These are phyloP conservation scores for Acer saccharum DNA, from an alignment of 345 rosid species.

Conservation along the genomic window DNA sequence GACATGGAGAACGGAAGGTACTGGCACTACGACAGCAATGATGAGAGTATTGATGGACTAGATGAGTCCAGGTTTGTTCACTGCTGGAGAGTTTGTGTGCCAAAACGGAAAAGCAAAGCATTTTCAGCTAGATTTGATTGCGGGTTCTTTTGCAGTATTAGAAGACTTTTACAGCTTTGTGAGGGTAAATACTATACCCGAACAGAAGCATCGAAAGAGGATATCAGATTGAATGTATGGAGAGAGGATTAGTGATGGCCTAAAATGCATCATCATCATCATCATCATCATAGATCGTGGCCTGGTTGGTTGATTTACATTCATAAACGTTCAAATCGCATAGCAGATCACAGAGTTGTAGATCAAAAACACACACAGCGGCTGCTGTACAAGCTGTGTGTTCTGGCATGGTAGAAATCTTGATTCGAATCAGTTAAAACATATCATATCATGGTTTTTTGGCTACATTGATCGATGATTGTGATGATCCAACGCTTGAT, in stretches of 20 bases:
- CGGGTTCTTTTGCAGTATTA: constrained; percentile 34
- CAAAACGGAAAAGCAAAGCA: constrained; percentile 17
- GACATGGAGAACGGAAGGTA: constrained; percentile 34
- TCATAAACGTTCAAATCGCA: background rate
- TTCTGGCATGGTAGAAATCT: background rate
- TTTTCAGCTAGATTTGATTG: constrained; percentile 29
- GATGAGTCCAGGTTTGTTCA: constrained; percentile 22
- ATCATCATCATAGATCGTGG: background rate
- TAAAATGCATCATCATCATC: background rate
- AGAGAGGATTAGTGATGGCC: constrained; percentile 13
- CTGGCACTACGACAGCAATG: background rate
- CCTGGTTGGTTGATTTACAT: background rate
- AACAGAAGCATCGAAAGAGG: constrained; percentile 24
- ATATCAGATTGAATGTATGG: constrained; percentile 23
- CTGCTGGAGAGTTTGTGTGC: constrained; percentile 26
- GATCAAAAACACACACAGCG: background rate
- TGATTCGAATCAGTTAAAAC: constrained; percentile 11
- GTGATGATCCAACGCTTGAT: background rate
- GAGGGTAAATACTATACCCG: constrained; percentile 29
- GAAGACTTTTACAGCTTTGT: constrained; percentile 44
- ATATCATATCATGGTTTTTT: background rate
- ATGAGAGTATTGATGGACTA: constrained; percentile 7
- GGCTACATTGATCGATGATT: background rate
- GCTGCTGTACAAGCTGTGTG: constrained; percentile 7
- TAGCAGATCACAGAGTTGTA: background rate